Percentiles rank a stretch among this genome's conserved stretches.
These are phyloP conservation scores for Circinella umbellata DNA, from an alignment of 371 early-diverging fungal species.

Conservation along the genomic window DNA sequence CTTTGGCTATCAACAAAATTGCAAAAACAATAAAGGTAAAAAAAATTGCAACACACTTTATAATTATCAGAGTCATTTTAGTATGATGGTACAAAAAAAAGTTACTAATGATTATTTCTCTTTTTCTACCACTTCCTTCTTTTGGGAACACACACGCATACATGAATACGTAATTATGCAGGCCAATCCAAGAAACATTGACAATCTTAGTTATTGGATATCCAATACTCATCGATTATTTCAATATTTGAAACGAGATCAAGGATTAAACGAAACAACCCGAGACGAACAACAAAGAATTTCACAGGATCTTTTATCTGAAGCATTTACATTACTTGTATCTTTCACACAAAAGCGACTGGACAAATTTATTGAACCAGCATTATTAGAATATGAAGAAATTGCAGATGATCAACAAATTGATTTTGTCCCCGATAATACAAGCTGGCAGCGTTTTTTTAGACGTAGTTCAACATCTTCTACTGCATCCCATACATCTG, in stretches of 20 bases:
- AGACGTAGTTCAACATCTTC: constrained; percentile 9
- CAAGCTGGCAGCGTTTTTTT: constrained; percentile 48
- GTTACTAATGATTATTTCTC: not conserved
- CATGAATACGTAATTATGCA: constrained; percentile 7
- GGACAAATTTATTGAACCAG: constrained; percentile 61
- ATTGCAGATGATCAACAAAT: constrained; percentile 67
- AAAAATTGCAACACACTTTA: not conserved
- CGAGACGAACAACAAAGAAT: constrained; percentile 63
- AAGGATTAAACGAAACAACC: constrained; percentile 67
- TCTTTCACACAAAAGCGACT: constrained; percentile 66
- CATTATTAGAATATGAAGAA: constrained; percentile 78
- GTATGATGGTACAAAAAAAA: too few species aligned
- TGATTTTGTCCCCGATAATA: constrained; percentile 51
- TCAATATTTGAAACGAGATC: constrained; percentile 82
- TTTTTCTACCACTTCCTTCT: too few species aligned
- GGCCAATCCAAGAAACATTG: constrained; percentile 29
- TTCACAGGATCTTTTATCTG: constrained; percentile 65
- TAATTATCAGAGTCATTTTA: too few species aligned
- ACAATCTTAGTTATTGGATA: constrained; percentile 75
- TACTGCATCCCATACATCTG: constrained; percentile 10
- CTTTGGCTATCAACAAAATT: constrained; percentile 56
- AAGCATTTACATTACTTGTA: constrained; percentile 25
- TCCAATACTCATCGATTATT: constrained; percentile 77
- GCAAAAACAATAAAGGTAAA: constrained; percentile 56
- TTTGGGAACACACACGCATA: too few species aligned